Evolutionary conservation across 768 basidiomycete species (phyloP).

Genomic region (Crepidotus variabilis): DNA sequence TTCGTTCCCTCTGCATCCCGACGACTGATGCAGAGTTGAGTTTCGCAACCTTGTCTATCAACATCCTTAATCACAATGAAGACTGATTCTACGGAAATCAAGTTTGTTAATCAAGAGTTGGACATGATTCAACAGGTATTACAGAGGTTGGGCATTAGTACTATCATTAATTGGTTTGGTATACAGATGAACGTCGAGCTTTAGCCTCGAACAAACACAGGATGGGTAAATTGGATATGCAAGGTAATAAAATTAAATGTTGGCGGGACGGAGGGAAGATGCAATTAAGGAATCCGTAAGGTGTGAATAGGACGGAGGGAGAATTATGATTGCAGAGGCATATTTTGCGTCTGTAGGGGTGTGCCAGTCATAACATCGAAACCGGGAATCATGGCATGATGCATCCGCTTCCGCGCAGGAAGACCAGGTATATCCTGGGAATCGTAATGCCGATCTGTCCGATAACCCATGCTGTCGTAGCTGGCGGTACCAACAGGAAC

Average conservation of each 20-base stretch:
- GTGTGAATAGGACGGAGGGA: not conserved
- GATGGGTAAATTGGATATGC: not conserved
- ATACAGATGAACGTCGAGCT: not conserved
- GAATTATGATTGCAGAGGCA: slow-evolving; percentile 50
- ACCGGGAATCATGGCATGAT: slow-evolving; percentile 55
- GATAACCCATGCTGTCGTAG: slow-evolving; percentile 21
- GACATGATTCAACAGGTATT: not conserved
- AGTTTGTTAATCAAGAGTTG: not conserved
- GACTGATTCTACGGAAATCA: no score
- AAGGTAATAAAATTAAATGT: not conserved
- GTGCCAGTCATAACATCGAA: slow-evolving; percentile 53
- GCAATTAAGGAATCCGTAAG: not conserved
- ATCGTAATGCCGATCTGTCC: slow-evolving; percentile 20
- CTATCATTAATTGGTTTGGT: not conserved
- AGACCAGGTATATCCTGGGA: slow-evolving; percentile 49
- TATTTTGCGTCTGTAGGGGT: slow-evolving; percentile 51
- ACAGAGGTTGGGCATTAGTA: not conserved
- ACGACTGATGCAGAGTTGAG: not conserved
- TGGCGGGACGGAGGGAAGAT: not conserved
- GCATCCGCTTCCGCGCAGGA: slow-evolving; percentile 60
- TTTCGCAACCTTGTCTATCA: no score
- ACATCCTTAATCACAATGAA: no score
- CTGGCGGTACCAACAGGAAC: slow-evolving; percentile 28
- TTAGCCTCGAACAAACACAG: not conserved
- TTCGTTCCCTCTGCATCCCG: not conserved